Evolutionary conservation across 352 stramenopile species (phyloP), one percentile per base, ranked within the genome.

Genomic region (Pythium folliculosum): DNA sequence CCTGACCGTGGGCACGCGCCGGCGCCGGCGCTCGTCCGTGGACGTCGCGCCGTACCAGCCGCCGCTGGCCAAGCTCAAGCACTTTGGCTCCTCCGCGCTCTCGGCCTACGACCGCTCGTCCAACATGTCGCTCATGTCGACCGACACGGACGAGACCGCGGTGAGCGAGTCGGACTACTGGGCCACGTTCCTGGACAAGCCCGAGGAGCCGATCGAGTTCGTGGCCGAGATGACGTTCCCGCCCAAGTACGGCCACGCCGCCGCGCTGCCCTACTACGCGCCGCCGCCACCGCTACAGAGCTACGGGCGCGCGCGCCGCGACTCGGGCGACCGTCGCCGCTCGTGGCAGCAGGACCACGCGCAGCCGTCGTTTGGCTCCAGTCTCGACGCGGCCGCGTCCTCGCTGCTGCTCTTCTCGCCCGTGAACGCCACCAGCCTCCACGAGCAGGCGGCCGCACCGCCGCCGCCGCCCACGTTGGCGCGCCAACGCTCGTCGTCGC

Each of bases 61-160:
- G 5, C 63, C 63, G 1, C 35, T 44, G 12, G 5, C 5, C 5
- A 70, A 70, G 63, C 63, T 61, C 55, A 60, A 65, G 63, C 48
- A 70, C 37, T 44, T 70, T 6, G 49, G 63, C 22, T 51, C n/a
- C n/a, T n/a, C n/a, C n/a, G n/a, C 63, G 16, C 21, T 52, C 44
- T 47, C 25, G 12, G n/a, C 40, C 8, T 70, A 64, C 19, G 67
- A 73, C 49, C 67, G 67, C 22, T 69, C 52, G 38, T 73, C 61
- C 49, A 69, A 64, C 47, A 64, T 69, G 47, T 73, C 67, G 67
- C 47, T 73, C 56, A 66, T 73, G 54, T 73, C 67, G 40, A 66
- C 47, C 44, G 67, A 63, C 38, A 73, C 67, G 60, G 55, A 38
- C 19, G 27, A 63, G 12, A 73, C 67, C 19, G 51, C 51, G 47